Base-by-base conservation (phyloP, 768 basidiomycete species). In the Daedaleopsis nitida region DNA sequence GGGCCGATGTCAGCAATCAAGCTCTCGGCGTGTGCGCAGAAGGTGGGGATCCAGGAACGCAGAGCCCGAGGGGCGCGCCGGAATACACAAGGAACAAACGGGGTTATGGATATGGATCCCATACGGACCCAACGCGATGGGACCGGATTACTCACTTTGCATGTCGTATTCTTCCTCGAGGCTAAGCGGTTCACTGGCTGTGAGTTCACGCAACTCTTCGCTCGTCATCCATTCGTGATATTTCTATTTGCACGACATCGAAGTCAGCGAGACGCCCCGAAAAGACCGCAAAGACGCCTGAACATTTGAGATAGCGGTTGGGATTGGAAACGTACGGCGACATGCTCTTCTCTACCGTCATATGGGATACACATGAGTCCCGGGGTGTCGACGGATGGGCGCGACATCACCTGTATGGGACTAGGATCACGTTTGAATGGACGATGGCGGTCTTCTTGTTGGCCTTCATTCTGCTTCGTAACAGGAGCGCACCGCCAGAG, bases 141-240 rank as follows among this genome's bases (percentile, higher is more conserved):
- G n/a, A n/a, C n/a, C n/a, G n/a, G 27, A 32, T 32, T 3, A 72
- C 81, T 62, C 67, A 94, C 94, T 78, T 72, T 96, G 94, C 94
- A 96, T 96, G 23, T 88, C 87, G 61, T 88, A 87, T 69, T 96
- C 95, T 68, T 96, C 85, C 61, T 89, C 86, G 8, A 94, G 75
- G 9, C 82, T 83, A 44, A 97, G 79, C 5, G 89, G 88, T 66
- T 96, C 94, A 59, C 91, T 94, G 5, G 94, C 94, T 0, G 94
- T 97, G 17, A 89, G 78, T 52, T 84, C 80, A 44, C 87, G 83
- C 56, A 98, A 77, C 63, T 86, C 85, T 37, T 84, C 83, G 70
- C 83, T 81, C 32, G 82, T 77, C 95, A 98, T 96, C 95, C 95
- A 98, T 63, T 81, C 79, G 70, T 96, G 86, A 69, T 97, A 98